Conservation (phyloP, 768 basidiomycete species). For the Mycena olivaceomarginata region DNA sequence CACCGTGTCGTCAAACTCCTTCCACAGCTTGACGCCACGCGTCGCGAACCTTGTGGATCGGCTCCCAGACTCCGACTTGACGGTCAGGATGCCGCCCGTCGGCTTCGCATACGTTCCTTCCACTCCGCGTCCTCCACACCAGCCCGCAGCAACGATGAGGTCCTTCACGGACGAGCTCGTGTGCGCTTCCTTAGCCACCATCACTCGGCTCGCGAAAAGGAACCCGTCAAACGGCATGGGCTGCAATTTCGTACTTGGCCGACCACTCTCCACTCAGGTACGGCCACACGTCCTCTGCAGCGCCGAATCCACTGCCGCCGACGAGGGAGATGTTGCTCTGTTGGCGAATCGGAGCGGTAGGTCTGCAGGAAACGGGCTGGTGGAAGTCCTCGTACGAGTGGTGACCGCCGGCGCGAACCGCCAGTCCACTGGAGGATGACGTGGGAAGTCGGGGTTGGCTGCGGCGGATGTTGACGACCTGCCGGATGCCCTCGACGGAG, state of each 20-base stretch:
- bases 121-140: conserved; percentile 93
- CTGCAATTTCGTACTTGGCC: conserved; percentile 86
- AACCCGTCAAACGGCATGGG: conserved; percentile 99
- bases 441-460: conserved; percentile 95
- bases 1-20: conserved; percentile 97
- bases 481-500: conserved; percentile 97
- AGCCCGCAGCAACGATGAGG: conserved; percentile 92
- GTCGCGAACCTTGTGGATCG: conserved; percentile 99
- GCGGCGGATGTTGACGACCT: conserved; percentile 96
- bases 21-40: conserved; percentile 98
- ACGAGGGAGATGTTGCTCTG: conserved; percentile 93
- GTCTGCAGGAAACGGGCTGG: conserved; percentile 94
- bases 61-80: conserved; percentile 98
- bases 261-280: conserved; percentile 99
- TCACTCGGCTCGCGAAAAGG: conserved; percentile 96
- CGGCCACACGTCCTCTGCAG: conserved; percentile 96
- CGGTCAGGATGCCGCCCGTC: conserved; percentile 97
- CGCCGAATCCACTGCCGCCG: conserved; percentile 97
- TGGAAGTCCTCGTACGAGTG: conserved; percentile 99
- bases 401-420: conserved; percentile 97
- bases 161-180: conserved; percentile 97
- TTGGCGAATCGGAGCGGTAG: conserved; percentile 92
- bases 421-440: conserved; percentile 99
- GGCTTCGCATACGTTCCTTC: conserved; percentile 96
- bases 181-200: conserved; percentile 99